Conservation (phyloP, 169 alveolate genomes). For the Plasmodium yoelii region DNA sequence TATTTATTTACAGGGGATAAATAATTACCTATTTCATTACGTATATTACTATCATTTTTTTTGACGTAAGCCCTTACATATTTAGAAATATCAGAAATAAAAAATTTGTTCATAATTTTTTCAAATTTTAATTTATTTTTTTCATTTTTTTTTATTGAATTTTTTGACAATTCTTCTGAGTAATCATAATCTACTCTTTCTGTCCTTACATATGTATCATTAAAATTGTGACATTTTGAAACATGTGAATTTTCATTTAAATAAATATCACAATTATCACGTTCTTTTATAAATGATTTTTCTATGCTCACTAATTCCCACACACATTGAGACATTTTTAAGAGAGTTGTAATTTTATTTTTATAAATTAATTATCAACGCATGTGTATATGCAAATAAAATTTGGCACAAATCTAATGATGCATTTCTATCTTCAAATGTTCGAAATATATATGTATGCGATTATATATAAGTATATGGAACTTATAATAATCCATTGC, state of each 20-base stretch:
- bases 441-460: no score
- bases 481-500: slow-evolving; percentile 16
- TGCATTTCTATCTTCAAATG: no score
- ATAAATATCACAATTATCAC: slow-evolving; percentile 14
- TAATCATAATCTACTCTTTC: slow-evolving; percentile 63
- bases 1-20: not conserved
- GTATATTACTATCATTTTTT: slow-evolving; percentile 56
- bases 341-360: no score
- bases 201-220: slow-evolving; percentile 3
- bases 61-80: slow-evolving; percentile 67
- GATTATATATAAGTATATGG: no score
- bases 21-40: slow-evolving; percentile 63
- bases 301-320: slow-evolving; percentile 69
- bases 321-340: slow-evolving; percentile 61
- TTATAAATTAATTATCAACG: no score
- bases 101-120: slow-evolving; percentile 59
- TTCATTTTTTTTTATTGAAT: slow-evolving; percentile 36
- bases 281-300: slow-evolving; percentile 30
- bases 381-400: no score
- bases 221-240: slow-evolving; percentile 7
- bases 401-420: no score
- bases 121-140: slow-evolving; percentile 59
- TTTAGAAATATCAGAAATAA: slow-evolving; percentile 68
- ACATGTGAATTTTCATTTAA: not conserved
- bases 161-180: slow-evolving; percentile 17